Evolutionary conservation across 345 rosid species (phyloP), one percentile per base, ranked within the genome.

Genomic region (Laguncularia racemosa): DNA sequence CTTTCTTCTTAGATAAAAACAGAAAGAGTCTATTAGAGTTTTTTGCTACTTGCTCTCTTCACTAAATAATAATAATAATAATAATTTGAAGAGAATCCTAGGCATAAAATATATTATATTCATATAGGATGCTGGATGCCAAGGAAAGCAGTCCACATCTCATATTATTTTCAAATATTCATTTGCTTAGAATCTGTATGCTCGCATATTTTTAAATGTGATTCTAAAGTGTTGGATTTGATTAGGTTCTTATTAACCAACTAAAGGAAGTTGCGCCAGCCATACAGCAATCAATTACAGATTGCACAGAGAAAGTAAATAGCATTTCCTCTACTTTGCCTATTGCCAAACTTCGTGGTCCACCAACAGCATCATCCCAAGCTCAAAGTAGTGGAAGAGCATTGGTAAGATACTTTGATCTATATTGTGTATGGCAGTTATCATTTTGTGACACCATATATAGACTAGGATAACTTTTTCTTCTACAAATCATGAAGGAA

Each of bases 171-270:
- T 9, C 40, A 33, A 33, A 33, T 7, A 33, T 33, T 4, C 40
- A 33, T 1, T 33, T 33, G 45, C 14, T 47, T 58, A 46, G 18
- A 18, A 3, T 16, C 38, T 62, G 52, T 12, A 44, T 46, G 47
- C 14, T 46, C 59, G 3, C 67, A 44, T 69, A 14, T 17, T 64
- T 51, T 40, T 16, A 0, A 16, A 50, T 50, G n/a, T 44, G 49
- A 46, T 63, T 48, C 56, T 55, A 65, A 56, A 54, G 23, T 61
- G 60, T 55, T 67, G 59, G 55, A 62, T 71, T 66, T 57, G 51
- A 43, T 48, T 77, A 93, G 99, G 99, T 88, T 72, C 96, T 93
- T 59, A 82, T 87, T 64, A 85, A 93, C 66, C 97, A 93, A 69
- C 77, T 93, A 50, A 88, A 87, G 76, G 92, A 93, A 57, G 97